Evolutionary conservation across 1,139 yeast species (phyloP).

Genomic region (Eremothecium cymbalariae): DNA sequence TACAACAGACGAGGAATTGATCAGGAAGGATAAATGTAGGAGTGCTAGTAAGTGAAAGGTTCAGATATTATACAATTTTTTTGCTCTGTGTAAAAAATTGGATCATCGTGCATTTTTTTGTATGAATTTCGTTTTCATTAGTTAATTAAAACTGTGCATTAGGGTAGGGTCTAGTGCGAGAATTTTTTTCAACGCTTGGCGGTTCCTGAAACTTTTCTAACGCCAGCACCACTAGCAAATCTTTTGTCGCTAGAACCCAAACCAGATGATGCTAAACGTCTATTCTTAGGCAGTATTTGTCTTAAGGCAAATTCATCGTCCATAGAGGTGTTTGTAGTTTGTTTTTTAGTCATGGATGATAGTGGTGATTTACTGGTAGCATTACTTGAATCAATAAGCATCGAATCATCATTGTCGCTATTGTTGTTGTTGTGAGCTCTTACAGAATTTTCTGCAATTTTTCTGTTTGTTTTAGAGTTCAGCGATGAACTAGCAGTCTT

Average conservation of each 20-base stretch:
- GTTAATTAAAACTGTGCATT: too few species aligned
- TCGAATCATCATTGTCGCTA: constrained; percentile 10
- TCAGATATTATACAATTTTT: too few species aligned
- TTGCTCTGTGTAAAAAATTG: too few species aligned
- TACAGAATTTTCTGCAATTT: constrained; percentile 7
- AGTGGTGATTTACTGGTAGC: constrained; percentile 4
- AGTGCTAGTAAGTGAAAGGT: too few species aligned
- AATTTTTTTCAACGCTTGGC: constrained; percentile 17
- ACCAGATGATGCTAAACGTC: constrained; percentile 21
- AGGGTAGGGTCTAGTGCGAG: too few species aligned
- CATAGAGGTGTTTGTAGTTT: constrained; percentile 8
- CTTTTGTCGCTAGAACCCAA: constrained; percentile 16
- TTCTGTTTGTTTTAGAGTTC: constrained; percentile 6
- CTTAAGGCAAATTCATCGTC: constrained; percentile 16
- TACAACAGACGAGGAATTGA: too few species aligned
- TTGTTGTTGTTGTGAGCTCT: constrained; percentile 8
- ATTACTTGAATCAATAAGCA: constrained; percentile 10
- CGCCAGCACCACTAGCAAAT: constrained; percentile 29
- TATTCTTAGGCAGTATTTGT: constrained; percentile 28
- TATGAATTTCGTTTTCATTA: too few species aligned
- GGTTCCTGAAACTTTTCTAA: constrained; percentile 30
- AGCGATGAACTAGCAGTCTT: constrained; percentile 5
- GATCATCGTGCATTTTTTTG: too few species aligned
- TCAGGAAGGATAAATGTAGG: too few species aligned
- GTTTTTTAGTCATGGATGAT: constrained; percentile 6